Conservation (phyloP, 2,329 filamentous ascomycete species). For the Fusarium vanettenii region DNA sequence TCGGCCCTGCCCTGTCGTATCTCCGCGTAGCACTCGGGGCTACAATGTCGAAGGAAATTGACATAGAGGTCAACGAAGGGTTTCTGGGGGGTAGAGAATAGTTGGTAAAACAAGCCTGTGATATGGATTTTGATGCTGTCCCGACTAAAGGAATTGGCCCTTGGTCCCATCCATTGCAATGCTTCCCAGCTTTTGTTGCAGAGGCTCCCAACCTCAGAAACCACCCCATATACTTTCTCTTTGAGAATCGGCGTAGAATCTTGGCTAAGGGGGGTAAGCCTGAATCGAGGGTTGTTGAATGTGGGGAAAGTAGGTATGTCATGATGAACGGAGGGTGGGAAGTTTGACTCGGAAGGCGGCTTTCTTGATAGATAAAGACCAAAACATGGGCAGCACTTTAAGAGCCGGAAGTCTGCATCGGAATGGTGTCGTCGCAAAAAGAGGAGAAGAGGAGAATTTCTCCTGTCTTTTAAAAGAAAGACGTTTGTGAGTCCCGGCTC, state of each 20-base stretch:
- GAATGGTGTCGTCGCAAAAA: neutral
- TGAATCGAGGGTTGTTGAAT: too few relatives aligned
- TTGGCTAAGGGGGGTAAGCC: too few relatives aligned
- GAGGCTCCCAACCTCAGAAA: neutral
- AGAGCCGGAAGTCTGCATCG: neutral
- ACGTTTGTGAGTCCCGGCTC: neutral
- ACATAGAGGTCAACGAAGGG: neutral
- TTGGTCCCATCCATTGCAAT: neutral
- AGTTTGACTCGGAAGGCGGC: neutral
- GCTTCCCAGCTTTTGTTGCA: rapidly evolving
- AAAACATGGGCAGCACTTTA: neutral
- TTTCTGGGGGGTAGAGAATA: too few relatives aligned
- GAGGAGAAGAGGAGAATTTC: neutral
- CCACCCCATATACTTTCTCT: neutral
- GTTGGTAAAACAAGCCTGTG: too few relatives aligned
- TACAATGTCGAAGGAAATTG: neutral
- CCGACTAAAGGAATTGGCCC: neutral
- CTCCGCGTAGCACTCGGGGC: neutral
- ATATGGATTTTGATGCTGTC: neutral
- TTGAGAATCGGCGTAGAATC: neutral
- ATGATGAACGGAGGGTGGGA: neutral
- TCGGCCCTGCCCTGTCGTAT: neutral
- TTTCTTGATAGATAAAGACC: neutral
- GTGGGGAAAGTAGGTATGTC: too few relatives aligned
- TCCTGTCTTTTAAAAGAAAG: neutral